A percentile compares a stretch with the other conserved stretches of the same genome.
Conservation (phyloP, 345 rosid genomes). For the Erucastrum elatum region DNA sequence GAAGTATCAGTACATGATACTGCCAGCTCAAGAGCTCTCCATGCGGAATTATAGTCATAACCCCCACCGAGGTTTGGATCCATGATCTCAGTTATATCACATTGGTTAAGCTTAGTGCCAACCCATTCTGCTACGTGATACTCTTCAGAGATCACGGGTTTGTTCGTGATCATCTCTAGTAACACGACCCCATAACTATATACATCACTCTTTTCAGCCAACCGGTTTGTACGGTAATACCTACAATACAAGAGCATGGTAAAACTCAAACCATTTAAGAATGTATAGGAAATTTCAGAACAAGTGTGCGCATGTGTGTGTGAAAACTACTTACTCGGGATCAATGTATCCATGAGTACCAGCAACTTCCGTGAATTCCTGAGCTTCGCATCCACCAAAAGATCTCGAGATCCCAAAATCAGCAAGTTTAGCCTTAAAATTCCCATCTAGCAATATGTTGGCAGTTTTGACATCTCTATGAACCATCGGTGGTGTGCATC, state of each 20-base stretch:
- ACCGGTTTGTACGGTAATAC: neutral
- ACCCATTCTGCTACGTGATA: slow-evolving; percentile 19
- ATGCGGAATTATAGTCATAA: slow-evolving; percentile 16
- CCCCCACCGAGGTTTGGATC: slow-evolving; percentile 7
- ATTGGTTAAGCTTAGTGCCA: neutral
- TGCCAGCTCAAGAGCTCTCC: slow-evolving; percentile 37
- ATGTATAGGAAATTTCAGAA: too few relatives aligned
- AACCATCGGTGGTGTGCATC: neutral
- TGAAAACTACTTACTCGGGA: too few relatives aligned
- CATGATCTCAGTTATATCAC: slow-evolving; percentile 10
- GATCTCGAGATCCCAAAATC: neutral
- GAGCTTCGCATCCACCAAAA: neutral
- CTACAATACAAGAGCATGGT: neutral
- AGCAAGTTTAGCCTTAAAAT: neutral
- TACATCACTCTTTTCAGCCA: slow-evolving; percentile 25
- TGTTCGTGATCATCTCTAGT: slow-evolving; percentile 37
- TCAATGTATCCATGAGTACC: neutral
- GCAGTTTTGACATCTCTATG: neutral
- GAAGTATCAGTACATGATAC: neutral
- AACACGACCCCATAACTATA: slow-evolving; percentile 28
- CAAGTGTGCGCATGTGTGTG: too few relatives aligned
- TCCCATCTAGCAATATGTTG: neutral
- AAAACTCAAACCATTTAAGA: neutral
- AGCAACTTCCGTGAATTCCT: neutral
- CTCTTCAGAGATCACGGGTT: slow-evolving; percentile 1